phyloP scores from a whole-genome alignment of 345 rosid genomes.

The Punica granatum region DNA sequence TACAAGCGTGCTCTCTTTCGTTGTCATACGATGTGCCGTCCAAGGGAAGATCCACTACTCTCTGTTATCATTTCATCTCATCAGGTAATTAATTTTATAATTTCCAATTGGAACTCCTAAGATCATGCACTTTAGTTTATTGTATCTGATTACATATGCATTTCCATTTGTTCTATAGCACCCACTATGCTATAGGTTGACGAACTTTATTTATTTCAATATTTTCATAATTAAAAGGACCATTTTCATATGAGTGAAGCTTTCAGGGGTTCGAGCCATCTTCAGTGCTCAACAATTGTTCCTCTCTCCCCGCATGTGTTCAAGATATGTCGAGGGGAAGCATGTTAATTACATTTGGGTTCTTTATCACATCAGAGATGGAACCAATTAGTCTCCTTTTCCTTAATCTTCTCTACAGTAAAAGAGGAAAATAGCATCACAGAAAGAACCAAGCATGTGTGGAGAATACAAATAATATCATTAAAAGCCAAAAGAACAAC shows the following conservation, averaged over 20 bases:
- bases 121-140: neutral
- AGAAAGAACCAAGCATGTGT: neutral
- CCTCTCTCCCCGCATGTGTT: neutral
- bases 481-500: neutral
- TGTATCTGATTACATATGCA: neutral
- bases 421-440: neutral
- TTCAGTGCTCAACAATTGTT: neutral
- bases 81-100: neutral
- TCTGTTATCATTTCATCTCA: neutral
- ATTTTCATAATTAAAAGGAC: too few relatives aligned
- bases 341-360: neutral
- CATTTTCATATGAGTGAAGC: neutral
- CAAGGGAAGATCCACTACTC: neutral
- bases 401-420: too few relatives aligned
- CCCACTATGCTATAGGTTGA: neutral
- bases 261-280: neutral
- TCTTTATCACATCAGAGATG: neutral
- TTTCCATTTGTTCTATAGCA: neutral
- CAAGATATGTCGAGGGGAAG: neutral
- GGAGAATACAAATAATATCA: neutral
- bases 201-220: neutral
- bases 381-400: neutral
- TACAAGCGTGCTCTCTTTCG: slow-evolving; percentile 32
- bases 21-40: slow-evolving; percentile 24
- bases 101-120: neutral